These are phyloP conservation scores for Syzygium aqueum DNA, from an alignment of 345 rosid species.

Conservation along the genomic window DNA sequence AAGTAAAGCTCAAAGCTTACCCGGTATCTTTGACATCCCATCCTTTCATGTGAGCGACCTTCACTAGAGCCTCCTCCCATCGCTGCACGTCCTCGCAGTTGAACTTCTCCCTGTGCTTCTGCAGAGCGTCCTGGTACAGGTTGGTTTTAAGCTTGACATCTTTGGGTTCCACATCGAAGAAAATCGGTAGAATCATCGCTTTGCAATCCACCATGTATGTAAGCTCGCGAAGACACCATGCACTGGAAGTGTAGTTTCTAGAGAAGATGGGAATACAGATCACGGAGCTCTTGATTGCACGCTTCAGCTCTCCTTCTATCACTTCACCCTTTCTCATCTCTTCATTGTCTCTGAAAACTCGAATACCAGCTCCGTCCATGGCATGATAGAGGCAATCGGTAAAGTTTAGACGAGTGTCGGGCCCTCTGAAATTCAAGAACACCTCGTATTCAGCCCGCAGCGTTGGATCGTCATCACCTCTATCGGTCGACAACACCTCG, in stretches of 20 bases:
- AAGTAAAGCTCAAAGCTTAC: no score
- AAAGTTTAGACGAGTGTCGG: fast-evolving
- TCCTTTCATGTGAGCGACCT: no score
- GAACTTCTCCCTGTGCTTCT: no score
- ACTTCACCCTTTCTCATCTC: neutral
- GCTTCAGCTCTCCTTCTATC: neutral
- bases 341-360: neutral
- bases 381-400: neutral
- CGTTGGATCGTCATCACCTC: no score
- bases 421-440: neutral
- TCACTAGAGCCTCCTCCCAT: no score
- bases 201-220: neutral
- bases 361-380: neutral
- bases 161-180: no score
- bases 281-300: neutral
- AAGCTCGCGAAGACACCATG: neutral
- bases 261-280: neutral
- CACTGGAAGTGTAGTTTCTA: neutral
- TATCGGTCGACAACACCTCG: no score
- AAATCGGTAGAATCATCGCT: no score
- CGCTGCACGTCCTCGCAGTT: no score
- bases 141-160: no score
- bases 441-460: neutral
- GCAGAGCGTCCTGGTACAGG: no score
- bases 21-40: no score